Evolutionary conservation across 805 yeast species (phyloP), one percentile per base, ranked within the genome.

Genomic region (Yarrowia keelungensis): DNA sequence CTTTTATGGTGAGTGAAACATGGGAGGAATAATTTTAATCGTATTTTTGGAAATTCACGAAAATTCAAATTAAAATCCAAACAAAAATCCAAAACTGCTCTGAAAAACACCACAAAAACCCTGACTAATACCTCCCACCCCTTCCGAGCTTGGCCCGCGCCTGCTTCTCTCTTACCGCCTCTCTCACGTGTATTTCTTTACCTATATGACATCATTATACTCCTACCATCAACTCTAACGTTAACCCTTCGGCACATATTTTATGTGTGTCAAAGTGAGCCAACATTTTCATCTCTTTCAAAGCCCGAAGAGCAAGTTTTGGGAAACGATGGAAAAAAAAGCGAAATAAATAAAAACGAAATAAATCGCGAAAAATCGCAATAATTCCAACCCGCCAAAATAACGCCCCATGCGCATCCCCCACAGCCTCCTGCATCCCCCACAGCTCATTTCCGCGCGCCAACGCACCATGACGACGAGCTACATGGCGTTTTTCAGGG

Each of bases 191-290:
- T 26, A 26, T 26, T 5, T 12, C 43, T 15, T 4, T 14, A 9
- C 56, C 42, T 26, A 26, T 26, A 51, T 53, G 59, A 53, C 59
- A 39, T 53, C 59, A 53, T 22, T 11, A 22, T 16, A 15, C 61
- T 26, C 7, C 7, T 26, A 26, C 32, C 32, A 26, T 32, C 8
- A 53, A 53, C 5, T 10, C n/a, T 39, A 26, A 56, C 39, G 3
- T 4, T 26, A 56, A 42, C 32, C 9, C 39, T 32, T n/a, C 43
- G 42, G 32, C 43, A 16, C 65, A 35, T n/a, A 35, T 59, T 16
- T 59, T 5, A 58, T 32, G 51, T 35, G 32, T 8, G 32, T 32
- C 65, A 59, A 59, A 59, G 65, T 59, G 51, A 59, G 65, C 65
- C 65, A 59, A 43, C 65, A 45, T 59, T 58, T 43, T 12, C 39